Evolutionary conservation across 2,329 filamentous ascomycete species (phyloP), one percentile per base, ranked within the genome.

Genomic region (Diaporthe aspalathi): DNA sequence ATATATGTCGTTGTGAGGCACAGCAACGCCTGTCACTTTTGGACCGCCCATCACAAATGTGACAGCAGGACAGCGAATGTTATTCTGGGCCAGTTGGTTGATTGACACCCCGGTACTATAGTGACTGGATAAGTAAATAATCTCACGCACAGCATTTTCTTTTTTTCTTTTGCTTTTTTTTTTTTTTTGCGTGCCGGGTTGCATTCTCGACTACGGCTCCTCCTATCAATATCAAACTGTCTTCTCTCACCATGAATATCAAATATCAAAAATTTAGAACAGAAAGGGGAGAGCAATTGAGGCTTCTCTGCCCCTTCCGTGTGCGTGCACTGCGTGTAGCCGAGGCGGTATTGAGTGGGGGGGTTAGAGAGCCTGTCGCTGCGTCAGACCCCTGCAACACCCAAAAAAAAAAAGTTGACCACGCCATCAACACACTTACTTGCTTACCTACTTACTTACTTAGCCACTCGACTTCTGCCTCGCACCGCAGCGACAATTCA

Each of bases 361-460:
- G 29, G 5, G 32, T n/a, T n/a, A 12, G 4, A 20, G 24, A 24
- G 14, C 60, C 29, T 50, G 20, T 24, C 29, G 32, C 32, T 35
- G 32, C 32, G 5, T 56, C 17, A 7, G 9, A 11, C n/a, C 60
- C 60, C 60, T 49, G 60, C 43, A 20, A 14, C 17, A 12, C 29
- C 32, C 40, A 70, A 60, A 60, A 71, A 67, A 69, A 52, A 62
- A 71, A 67, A 43, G 69, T 71, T 47, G 32, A 47, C 43, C 17
- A 24, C 69, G 52, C 20, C 20, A 22, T 24, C 56, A 63, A 16
- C 62, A 24, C n/a, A n/a, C n/a, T n/a, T n/a, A n/a, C n/a, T n/a
- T n/a, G n/a, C n/a, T n/a, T n/a, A n/a, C n/a, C n/a, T n/a, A n/a
- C n/a, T n/a, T n/a, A n/a, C n/a, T n/a, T n/a, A n/a, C n/a, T n/a